phyloP scores from a whole-genome alignment of 495 filamentous ascomycete genomes.

The Wilcoxina mikolae region DNA sequence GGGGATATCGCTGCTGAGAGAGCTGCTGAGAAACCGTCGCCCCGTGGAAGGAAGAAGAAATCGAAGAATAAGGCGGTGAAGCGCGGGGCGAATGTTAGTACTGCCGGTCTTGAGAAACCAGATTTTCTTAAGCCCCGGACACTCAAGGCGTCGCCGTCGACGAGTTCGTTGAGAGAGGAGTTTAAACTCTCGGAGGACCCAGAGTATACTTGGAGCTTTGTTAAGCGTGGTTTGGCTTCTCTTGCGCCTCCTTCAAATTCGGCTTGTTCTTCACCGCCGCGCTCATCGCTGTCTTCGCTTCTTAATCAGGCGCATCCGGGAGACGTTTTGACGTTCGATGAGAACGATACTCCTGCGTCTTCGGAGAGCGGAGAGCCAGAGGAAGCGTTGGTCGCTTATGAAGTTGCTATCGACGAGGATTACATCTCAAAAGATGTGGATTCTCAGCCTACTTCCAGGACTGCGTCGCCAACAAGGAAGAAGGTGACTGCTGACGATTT shows the following conservation, averaged over 20 bases:
- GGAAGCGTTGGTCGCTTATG: slow-evolving; percentile 57
- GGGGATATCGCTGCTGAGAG: slow-evolving; percentile 12
- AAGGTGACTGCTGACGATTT: slow-evolving; percentile 93
- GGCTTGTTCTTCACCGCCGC: slow-evolving; percentile 14
- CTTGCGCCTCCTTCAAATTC: slow-evolving; percentile 7
- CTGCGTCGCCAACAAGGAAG: slow-evolving; percentile 28
- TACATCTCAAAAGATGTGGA: slow-evolving; percentile 62
- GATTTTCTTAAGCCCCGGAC: slow-evolving; percentile 2
- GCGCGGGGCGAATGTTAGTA: slow-evolving; percentile 2
- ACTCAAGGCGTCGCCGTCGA: not conserved
- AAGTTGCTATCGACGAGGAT: slow-evolving; percentile 74
- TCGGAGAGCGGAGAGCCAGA: slow-evolving; percentile 44
- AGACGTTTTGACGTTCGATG: slow-evolving; percentile 14
- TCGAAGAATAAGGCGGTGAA: slow-evolving; percentile 20
- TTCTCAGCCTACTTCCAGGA: slow-evolving; percentile 24
- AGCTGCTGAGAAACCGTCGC: not conserved
- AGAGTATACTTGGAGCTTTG: slow-evolving; percentile 2
- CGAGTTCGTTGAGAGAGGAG: not conserved
- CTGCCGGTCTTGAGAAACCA: slow-evolving; percentile 10
- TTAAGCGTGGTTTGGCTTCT: slow-evolving; percentile 4
- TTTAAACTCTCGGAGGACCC: not conserved
- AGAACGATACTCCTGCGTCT: slow-evolving; percentile 38
- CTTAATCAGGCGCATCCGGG: slow-evolving; percentile 23
- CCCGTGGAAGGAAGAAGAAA: slow-evolving; percentile 10
- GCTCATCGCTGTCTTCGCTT: slow-evolving; percentile 14